These are phyloP conservation scores for Aphanomyces stellatus DNA, from an alignment of 352 stramenopile species.

Conservation along the genomic window DNA sequence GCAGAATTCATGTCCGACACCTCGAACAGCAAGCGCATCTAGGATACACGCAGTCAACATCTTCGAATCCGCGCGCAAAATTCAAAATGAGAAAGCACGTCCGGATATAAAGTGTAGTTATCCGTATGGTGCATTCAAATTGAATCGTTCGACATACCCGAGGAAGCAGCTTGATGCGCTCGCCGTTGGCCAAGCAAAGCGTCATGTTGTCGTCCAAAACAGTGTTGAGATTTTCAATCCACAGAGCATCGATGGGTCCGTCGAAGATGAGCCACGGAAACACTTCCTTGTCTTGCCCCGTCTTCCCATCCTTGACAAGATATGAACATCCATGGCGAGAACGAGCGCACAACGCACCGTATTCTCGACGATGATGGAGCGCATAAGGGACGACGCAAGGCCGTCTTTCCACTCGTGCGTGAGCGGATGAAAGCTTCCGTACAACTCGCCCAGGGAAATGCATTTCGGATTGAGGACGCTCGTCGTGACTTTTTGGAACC, in stretches of 20 bases:
- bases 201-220: constrained; percentile 89
- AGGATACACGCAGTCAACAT: too few species aligned
- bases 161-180: constrained; percentile 74
- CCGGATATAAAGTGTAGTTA: too few species aligned
- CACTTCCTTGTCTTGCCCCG: constrained; percentile 10
- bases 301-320: neutral
- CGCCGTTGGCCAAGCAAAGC: constrained; percentile 82
- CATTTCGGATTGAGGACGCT: constrained; percentile 73
- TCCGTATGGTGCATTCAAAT: too few species aligned
- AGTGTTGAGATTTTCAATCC: constrained; percentile 85
- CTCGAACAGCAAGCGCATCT: constrained; percentile 94
- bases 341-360: constrained; percentile 1
- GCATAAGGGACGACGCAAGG: constrained; percentile 58
- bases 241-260: constrained; percentile 71
- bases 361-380: constrained; percentile 60
- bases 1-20: constrained; percentile 89
- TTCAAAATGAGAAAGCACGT: too few species aligned
- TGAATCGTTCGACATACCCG: constrained; percentile 20
- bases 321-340: neutral
- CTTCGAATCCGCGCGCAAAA: too few species aligned
- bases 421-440: constrained; percentile 76
- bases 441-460: constrained; percentile 71
- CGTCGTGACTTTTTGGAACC: constrained; percentile 49
- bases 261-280: constrained; percentile 84
- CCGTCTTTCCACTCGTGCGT: constrained; percentile 81